Evolutionary conservation across 495 filamentous ascomycete species (phyloP).

Genomic region (Glonium stellatum): DNA sequence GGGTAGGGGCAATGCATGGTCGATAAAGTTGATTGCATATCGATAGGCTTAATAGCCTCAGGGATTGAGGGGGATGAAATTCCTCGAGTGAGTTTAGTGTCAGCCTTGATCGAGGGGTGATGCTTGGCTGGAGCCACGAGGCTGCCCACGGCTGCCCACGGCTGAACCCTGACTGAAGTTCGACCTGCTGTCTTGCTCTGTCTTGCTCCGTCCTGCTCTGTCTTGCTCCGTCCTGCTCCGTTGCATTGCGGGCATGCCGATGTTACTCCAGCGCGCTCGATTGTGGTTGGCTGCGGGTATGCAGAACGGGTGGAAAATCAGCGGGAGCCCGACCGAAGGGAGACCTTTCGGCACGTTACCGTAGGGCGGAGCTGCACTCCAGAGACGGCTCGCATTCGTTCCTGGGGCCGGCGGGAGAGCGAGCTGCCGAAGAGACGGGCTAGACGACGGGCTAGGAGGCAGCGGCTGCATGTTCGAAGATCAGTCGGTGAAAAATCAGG

Average conservation of each 20-base stretch:
- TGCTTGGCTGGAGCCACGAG: background rate
- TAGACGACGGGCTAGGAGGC: slow-evolving; percentile 9
- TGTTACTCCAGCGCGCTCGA: too few relatives aligned
- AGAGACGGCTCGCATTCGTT: background rate
- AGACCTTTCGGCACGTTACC: too few relatives aligned
- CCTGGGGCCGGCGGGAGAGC: background rate
- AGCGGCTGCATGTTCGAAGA: slow-evolving; percentile 23
- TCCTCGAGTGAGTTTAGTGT: background rate
- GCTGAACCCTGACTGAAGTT: background rate
- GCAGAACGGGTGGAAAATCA: too few relatives aligned
- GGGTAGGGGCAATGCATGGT: background rate
- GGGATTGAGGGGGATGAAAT: background rate
- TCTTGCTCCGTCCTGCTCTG: too few relatives aligned
- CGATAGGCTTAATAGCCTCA: slow-evolving; percentile 4
- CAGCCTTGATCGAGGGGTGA: background rate
- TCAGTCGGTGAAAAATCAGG: background rate
- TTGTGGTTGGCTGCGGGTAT: too few relatives aligned
- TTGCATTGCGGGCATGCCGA: too few relatives aligned
- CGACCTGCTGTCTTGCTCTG: too few relatives aligned
- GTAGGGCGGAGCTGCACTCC: too few relatives aligned
- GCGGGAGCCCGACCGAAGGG: too few relatives aligned
- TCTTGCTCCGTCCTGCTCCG: too few relatives aligned
- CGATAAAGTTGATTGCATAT: background rate
- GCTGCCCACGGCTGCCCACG: background rate
- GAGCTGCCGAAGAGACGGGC: background rate